Evolutionary conservation across 305 asterid genomes (phyloP), one percentile per base, ranked within the genome.

Genomic region (Solanum chacoense): DNA sequence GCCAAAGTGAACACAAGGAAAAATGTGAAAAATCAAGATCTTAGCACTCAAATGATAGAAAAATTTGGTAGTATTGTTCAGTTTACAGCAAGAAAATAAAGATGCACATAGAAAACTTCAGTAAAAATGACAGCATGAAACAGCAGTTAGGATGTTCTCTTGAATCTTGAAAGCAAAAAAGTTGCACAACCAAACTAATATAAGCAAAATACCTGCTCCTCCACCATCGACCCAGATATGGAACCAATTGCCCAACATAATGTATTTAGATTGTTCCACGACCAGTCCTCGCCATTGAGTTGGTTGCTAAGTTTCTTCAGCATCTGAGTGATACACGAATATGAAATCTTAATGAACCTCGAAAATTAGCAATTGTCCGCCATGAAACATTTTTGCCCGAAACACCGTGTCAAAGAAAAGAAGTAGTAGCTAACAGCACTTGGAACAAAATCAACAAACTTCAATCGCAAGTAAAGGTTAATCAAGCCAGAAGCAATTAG

Each of bases 211-310:
- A 98, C 99, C 96, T 98, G 99, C 86, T 98, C 99, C 91, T 96
- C 99, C 93, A 93, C 87, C 99, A 98, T 98, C 31, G 99, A 98
- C 87, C 99, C 99, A 88, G 99, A 98, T 90, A 98, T 95, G 74
- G 99, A 98, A 89, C 99, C 99, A 89, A 98, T 95, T 65, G 99
- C 99, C 99, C 99, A 98, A 89, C 99, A 96, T 88, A 98, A 87
- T 38, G 99, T 98, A 92, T 98, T 98, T 89, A 98, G 98, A 94
- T 98, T 95, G 96, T 98, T 96, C 99, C 99, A 98, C 71, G 95
- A 92, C 99, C 99, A 96, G 88, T 98, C 98, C 91, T 95, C 98
- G 79, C 98, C 99, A 90, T 87, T 92, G 35, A 96, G 93, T 92
- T 96, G 99, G 89, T 95, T 95, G 88, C 94, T 94, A 89, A 96